These are phyloP conservation scores for Polygonum aviculare DNA, from an alignment of 148 eudicot genomes.

Conservation along the genomic window DNA sequence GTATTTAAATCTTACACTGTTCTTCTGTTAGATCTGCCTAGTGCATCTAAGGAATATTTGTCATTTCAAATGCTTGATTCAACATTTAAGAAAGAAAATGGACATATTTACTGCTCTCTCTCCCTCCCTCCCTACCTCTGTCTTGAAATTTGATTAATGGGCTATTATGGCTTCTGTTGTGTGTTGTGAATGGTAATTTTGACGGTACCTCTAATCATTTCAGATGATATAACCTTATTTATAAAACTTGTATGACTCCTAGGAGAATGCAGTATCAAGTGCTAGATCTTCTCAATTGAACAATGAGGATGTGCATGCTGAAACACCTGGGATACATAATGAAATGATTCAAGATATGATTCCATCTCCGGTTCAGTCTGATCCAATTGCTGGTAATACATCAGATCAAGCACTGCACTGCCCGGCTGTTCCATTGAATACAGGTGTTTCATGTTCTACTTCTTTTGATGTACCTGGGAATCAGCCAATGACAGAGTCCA, in stretches of 20 bases:
- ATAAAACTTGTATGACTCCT: background rate
- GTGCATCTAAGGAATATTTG: background rate
- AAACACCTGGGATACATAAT: background rate
- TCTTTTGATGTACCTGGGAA: too few species aligned
- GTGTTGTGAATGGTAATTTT: too few species aligned
- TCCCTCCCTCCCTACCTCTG: background rate
- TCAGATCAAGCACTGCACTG: conserved; percentile 5
- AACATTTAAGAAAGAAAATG: background rate
- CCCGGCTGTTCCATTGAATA: conserved; percentile 9
- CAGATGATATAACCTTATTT: background rate
- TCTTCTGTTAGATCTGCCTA: background rate
- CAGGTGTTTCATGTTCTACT: conserved; percentile 3
- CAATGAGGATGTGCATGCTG: background rate
- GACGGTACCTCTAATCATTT: background rate
- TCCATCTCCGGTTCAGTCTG: conserved; percentile 6
- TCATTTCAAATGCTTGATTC: background rate
- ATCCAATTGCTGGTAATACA: background rate
- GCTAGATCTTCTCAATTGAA: background rate
- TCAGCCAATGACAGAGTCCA: conserved; percentile 4
- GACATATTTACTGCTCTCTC: background rate
- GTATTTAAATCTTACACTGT: background rate
- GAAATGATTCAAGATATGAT: conserved; percentile 14
- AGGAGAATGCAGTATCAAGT: conserved; percentile 2
- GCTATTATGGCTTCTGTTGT: too few species aligned
- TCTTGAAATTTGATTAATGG: background rate